Percentiles rank a stretch among this genome's conserved stretches.
Conservation (phyloP, 1,284 basidiomycete species). For the Rhodotorula sp. region DNA sequence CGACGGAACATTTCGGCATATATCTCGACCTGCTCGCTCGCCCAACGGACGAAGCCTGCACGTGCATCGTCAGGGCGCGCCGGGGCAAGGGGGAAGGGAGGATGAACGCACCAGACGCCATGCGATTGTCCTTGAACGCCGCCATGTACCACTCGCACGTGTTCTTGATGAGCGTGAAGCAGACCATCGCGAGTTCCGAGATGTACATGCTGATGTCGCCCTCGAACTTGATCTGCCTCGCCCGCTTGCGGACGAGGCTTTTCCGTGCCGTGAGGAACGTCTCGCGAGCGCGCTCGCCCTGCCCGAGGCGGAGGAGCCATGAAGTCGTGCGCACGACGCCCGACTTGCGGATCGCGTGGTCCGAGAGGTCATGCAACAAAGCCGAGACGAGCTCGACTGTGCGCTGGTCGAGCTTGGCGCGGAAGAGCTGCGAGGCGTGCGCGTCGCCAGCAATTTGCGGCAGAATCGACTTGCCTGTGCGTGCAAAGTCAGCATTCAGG, state of each 20-base stretch:
- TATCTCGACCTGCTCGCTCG: conserved; percentile 77
- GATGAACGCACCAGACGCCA: conserved; percentile 73
- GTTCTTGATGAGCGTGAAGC: conserved; percentile 88
- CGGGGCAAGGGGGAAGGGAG: too few relatives aligned
- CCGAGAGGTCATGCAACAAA: conserved; percentile 72
- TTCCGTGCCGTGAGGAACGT: conserved; percentile 80
- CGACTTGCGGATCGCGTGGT: conserved; percentile 75
- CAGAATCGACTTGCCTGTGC: conserved; percentile 37
- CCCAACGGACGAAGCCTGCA: conserved; percentile 90
- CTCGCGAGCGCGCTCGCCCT: conserved; percentile 74
- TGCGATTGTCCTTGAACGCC: conserved; percentile 91
- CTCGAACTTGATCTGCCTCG: conserved; percentile 85
- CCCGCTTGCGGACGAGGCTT: conserved; percentile 71
- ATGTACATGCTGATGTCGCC: conserved; percentile 80
- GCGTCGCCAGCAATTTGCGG: conserved; percentile 44
- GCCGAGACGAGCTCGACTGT: conserved; percentile 70
- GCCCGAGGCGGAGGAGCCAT: conserved; percentile 72
- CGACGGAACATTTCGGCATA: conserved; percentile 84
- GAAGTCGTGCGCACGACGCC: conserved; percentile 70
- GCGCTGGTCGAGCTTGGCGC: conserved; percentile 66
- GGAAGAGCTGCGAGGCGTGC: conserved; percentile 53
- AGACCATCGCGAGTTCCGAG: conserved; percentile 75
- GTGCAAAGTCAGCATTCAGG: neutral
- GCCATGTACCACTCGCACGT: conserved; percentile 97
- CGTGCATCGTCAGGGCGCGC: neutral